phyloP scores from a whole-genome alignment of 306 rosid species.

The Macrotyloma uniflorum region DNA sequence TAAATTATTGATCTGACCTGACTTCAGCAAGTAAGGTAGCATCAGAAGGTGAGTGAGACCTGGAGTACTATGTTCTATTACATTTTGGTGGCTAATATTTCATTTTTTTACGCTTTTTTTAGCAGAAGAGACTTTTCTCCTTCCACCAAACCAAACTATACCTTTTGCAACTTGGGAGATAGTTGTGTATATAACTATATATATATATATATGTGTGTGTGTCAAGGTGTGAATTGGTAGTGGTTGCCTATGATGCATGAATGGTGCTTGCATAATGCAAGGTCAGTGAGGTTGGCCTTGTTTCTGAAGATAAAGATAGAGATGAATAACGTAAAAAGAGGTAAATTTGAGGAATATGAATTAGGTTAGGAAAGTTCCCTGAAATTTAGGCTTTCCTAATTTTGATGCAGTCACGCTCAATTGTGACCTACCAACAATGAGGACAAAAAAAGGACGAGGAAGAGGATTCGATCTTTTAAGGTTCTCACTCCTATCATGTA shows the following conservation, averaged over 20 bases:
- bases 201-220: background rate
- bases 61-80: background rate
- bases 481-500: background rate
- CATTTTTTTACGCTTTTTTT: too few species aligned
- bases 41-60: background rate
- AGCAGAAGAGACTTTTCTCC: background rate
- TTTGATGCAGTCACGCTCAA: background rate
- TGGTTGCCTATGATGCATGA: background rate
- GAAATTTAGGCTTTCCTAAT: slow-evolving; percentile 42
- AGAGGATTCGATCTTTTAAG: background rate
- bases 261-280: background rate
- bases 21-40: background rate
- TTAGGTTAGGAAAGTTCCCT: slow-evolving; percentile 17
- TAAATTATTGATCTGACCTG: background rate
- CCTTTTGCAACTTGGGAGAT: background rate
- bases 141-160: background rate
- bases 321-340: slow-evolving; percentile 17
- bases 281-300: background rate
- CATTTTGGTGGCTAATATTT: background rate
- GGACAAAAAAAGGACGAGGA: background rate
- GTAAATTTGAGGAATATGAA: background rate
- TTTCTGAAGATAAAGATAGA: background rate
- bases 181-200: background rate
- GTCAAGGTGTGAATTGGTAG: background rate
- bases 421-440: slow-evolving; percentile 2